Percentiles rank a stretch among this genome's conserved stretches.
These are phyloP conservation scores for Russula dissimulans DNA, from an alignment of 768 basidiomycete genomes.

Conservation along the genomic window DNA sequence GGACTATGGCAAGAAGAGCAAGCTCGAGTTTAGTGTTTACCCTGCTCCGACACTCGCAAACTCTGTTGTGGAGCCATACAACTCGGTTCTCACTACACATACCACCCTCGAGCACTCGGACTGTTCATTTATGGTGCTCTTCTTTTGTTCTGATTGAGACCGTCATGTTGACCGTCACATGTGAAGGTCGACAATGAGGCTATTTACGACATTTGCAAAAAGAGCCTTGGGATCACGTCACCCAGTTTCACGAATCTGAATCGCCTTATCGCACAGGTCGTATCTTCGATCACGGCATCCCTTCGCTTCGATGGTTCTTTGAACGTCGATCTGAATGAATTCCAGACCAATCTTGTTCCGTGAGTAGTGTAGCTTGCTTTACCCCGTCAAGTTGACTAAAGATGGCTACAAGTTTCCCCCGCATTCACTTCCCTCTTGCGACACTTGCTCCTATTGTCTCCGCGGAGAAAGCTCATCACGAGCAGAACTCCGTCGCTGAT, in stretches of 20 bases:
- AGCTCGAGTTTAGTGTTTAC: constrained; percentile 97
- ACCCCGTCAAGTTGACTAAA: not conserved
- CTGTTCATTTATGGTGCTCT: constrained; percentile 93
- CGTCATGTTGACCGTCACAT: not conserved
- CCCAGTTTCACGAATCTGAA: constrained; percentile 60
- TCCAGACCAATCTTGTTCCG: constrained; percentile 63
- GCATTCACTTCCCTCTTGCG: constrained; percentile 62
- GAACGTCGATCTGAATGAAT: constrained; percentile 63
- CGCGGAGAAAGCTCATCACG: constrained; percentile 54
- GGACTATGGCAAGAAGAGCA: constrained; percentile 99
- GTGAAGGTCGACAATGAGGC: constrained; percentile 51
- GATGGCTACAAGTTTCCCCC: constrained; percentile 39
- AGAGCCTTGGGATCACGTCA: constrained; percentile 46
- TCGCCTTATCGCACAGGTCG: constrained; percentile 59
- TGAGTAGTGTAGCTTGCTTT: constrained; percentile 24
- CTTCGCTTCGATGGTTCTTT: constrained; percentile 58
- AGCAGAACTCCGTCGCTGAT: constrained; percentile 61
- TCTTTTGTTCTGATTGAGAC: not conserved
- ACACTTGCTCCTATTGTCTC: constrained; percentile 61
- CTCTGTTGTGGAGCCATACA: constrained; percentile 98
- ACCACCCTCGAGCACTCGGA: constrained; percentile 99
- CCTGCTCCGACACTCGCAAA: constrained; percentile 90
- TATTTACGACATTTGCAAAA: constrained; percentile 57
- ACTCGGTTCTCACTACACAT: constrained; percentile 95
- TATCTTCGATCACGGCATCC: constrained; percentile 36